Conservation (phyloP, 139 green algal genomes). For the Dunaliella sp. region DNA sequence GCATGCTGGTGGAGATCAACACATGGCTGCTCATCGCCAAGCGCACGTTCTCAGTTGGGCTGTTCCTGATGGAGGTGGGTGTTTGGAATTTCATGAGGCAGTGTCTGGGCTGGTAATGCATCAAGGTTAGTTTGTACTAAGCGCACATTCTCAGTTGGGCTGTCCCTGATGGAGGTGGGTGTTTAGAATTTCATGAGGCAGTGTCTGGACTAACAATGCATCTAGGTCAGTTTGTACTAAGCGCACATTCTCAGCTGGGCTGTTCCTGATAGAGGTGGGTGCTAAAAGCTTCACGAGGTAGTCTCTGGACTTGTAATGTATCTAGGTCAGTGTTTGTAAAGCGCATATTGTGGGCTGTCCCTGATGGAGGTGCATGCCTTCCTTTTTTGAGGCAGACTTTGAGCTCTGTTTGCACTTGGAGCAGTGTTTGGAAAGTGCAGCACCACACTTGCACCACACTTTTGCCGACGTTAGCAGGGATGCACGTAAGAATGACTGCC, state of each 20-base stretch:
- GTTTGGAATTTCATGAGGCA: too few relatives aligned
- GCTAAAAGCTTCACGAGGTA: too few relatives aligned
- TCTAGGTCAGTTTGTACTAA: slow-evolving; percentile 11
- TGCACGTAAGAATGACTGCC: neutral
- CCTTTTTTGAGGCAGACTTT: too few relatives aligned
- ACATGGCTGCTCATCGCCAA: slow-evolving; percentile 61
- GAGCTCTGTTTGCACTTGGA: too few relatives aligned
- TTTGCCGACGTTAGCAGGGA: neutral
- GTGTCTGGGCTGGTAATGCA: too few relatives aligned
- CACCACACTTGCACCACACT: neutral
- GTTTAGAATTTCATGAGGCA: too few relatives aligned
- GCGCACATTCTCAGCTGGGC: slow-evolving; percentile 14
- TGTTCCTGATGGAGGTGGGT: neutral
- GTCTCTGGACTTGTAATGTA: too few relatives aligned
- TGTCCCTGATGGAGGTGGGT: neutral
- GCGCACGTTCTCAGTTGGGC: slow-evolving; percentile 16
- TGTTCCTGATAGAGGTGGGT: neutral
- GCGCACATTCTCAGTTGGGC: slow-evolving; percentile 16
- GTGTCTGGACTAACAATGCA: too few relatives aligned
- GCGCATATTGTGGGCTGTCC: slow-evolving; percentile 8
- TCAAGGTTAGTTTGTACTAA: slow-evolving; percentile 11
- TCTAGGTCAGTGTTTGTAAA: slow-evolving; percentile 9
- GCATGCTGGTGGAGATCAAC: slow-evolving; percentile 54
- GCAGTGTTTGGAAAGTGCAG: too few relatives aligned
- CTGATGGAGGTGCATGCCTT: slow-evolving; percentile 1